Conservation (phyloP, 768 basidiomycete species). For the Pulveroboletus sp. region DNA sequence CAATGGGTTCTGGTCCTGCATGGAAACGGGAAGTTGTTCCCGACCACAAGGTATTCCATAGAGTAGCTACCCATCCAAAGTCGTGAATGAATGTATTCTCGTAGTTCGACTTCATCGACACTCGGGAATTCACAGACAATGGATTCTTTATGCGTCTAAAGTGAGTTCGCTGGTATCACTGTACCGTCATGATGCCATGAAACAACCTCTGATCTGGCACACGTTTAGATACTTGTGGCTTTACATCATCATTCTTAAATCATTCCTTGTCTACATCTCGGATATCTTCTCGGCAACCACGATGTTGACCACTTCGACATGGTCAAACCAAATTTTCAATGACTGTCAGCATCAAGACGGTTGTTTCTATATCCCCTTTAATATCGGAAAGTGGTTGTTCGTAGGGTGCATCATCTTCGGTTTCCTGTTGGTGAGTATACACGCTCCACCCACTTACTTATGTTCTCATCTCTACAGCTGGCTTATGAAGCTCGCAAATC, state of each 20-base stretch:
- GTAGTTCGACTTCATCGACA: constrained; percentile 97
- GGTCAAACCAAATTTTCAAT: constrained; percentile 90
- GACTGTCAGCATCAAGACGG: constrained; percentile 61
- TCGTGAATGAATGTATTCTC: constrained; percentile 1
- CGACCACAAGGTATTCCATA: constrained; percentile 83
- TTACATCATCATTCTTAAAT: constrained; percentile 91
- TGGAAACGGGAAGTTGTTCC: constrained; percentile 98
- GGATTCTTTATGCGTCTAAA: constrained; percentile 83
- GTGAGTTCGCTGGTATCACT: constrained; percentile 40
- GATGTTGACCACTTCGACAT: constrained; percentile 87
- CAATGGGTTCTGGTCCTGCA: constrained; percentile 58
- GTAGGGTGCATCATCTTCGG: constrained; percentile 98
- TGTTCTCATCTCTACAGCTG: constrained; percentile 46
- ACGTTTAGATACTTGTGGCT: constrained; percentile 81
- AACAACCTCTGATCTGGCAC: constrained; percentile 10
- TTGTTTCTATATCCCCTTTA: constrained; percentile 86
- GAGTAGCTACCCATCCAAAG: background rate
- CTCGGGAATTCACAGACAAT: constrained; percentile 87
- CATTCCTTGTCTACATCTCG: constrained; percentile 92
- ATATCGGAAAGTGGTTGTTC: constrained; percentile 93
- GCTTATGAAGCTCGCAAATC: constrained; percentile 92
- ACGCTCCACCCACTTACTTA: background rate
- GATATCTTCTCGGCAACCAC: constrained; percentile 98
- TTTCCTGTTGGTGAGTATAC: constrained; percentile 76
- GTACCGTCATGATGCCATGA: background rate